phyloP scores from a whole-genome alignment of 2,329 filamentous ascomycete genomes.

The Penicillium hordei region DNA sequence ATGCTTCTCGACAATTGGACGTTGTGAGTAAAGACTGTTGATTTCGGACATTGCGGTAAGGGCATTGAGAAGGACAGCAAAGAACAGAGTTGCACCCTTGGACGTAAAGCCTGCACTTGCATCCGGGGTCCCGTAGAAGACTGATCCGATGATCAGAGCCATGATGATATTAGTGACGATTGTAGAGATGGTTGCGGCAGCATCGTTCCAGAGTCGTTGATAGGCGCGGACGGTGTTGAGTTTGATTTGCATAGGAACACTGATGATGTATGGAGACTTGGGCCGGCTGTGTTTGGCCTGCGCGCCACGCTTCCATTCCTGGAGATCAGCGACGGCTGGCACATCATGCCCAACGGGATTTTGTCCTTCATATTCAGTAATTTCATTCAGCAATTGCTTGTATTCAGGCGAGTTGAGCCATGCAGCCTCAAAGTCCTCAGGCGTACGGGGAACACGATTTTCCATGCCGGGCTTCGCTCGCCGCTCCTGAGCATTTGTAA shows the following conservation, averaged over 20 bases:
- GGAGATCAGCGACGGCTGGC: constrained; percentile 29
- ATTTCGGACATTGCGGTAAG: constrained; percentile 54
- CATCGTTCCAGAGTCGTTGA: constrained; percentile 71
- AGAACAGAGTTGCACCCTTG: constrained; percentile 77
- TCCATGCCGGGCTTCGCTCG: constrained; percentile 58
- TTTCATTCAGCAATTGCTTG: constrained; percentile 38
- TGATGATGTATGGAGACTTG: constrained; percentile 75
- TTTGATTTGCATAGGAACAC: constrained; percentile 69
- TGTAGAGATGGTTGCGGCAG: constrained; percentile 66
- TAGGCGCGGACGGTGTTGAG: constrained; percentile 80
- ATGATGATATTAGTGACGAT: constrained; percentile 66
- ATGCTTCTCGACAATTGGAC: constrained; percentile 32
- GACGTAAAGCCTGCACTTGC: constrained; percentile 70
- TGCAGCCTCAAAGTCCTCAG: constrained; percentile 64
- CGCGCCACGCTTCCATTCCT: constrained; percentile 35
- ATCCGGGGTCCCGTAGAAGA: constrained; percentile 72
- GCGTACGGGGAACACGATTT: constrained; percentile 60
- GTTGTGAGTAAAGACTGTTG: constrained; percentile 43
- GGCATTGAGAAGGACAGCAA: constrained; percentile 80
- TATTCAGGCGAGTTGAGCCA: constrained; percentile 56
- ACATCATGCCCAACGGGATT: constrained; percentile 37
- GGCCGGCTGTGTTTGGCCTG: constrained; percentile 51
- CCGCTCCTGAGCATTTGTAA: constrained; percentile 64
- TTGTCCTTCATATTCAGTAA: constrained; percentile 40
- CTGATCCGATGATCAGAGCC: constrained; percentile 72